Percentiles rank a stretch among this genome's conserved stretches.
These are phyloP conservation scores for Penicillium verrucosum DNA, from an alignment of 2,329 filamentous ascomycete genomes.

Conservation along the genomic window DNA sequence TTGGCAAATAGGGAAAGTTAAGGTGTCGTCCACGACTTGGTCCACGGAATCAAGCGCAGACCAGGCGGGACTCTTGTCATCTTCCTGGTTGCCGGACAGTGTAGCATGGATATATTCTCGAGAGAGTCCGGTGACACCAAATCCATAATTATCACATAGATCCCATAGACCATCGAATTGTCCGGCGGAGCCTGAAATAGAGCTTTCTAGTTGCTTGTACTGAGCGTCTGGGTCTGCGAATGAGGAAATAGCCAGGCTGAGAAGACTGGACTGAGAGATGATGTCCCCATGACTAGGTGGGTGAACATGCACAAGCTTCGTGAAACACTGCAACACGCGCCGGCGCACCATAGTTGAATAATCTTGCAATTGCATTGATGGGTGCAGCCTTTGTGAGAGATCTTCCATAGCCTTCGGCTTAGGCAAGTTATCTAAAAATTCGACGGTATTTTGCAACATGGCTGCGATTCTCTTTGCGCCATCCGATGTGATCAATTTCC, in stretches of 20 bases:
- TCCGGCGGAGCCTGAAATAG: constrained; percentile 85
- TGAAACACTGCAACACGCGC: constrained; percentile 91
- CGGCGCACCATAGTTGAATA: constrained; percentile 90
- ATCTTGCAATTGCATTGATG: constrained; percentile 83
- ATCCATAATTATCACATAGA: constrained; percentile 87
- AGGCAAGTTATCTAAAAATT: constrained; percentile 82
- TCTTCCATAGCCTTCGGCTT: constrained; percentile 83
- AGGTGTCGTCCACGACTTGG: constrained; percentile 42
- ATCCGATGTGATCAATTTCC: constrained; percentile 84
- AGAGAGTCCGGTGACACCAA: constrained; percentile 84
- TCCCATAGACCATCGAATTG: constrained; percentile 96
- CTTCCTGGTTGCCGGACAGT: constrained; percentile 66
- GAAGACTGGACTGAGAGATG: constrained; percentile 82
- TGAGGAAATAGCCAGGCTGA: constrained; percentile 83
- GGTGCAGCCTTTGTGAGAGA: constrained; percentile 74
- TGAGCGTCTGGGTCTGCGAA: constrained; percentile 88
- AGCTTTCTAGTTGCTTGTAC: constrained; percentile 74
- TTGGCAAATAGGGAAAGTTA: constrained; percentile 66
- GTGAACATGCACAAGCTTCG: constrained; percentile 83
- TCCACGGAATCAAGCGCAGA: constrained; percentile 39
- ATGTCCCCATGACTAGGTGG: constrained; percentile 81
- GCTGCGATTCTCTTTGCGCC: constrained; percentile 87
- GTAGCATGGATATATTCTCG: constrained; percentile 70
- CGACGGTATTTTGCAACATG: constrained; percentile 92
- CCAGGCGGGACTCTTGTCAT: constrained; percentile 51